These are phyloP conservation scores for Tagetes patula DNA, from an alignment of 129 eudicot species.

Conservation along the genomic window DNA sequence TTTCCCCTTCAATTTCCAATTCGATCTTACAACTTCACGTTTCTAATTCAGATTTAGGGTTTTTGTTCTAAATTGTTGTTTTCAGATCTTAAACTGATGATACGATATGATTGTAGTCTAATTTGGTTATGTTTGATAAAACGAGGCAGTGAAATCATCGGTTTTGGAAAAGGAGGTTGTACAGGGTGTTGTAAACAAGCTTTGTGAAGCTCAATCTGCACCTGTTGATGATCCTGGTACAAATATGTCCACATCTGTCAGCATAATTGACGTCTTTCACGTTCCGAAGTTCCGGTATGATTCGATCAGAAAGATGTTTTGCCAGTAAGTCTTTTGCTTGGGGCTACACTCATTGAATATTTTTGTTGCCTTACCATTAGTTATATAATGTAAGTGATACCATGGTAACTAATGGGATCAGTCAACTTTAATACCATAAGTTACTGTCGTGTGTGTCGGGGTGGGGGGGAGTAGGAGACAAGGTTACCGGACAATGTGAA, in stretches of 20 bases:
- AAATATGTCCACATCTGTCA: slow-evolving; percentile 42
- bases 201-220: slow-evolving; percentile 50
- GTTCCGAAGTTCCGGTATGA: slow-evolving; percentile 78
- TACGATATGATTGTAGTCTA: neutral
- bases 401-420: neutral
- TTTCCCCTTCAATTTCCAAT: neutral
- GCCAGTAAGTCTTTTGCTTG: slow-evolving; percentile 49
- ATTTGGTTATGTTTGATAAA: neutral
- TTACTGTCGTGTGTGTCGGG: neutral
- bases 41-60: slow-evolving; percentile 10
- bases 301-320: slow-evolving; percentile 61
- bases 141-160: slow-evolving; percentile 77
- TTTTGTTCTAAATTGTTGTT: neutral
- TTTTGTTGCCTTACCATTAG: neutral
- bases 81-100: too few species aligned
- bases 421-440: neutral
- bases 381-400: neutral
- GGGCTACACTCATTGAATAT: neutral
- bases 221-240: slow-evolving; percentile 43
- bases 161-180: slow-evolving; percentile 72
- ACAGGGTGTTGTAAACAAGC: slow-evolving; percentile 45
- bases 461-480: neutral
- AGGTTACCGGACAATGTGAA: neutral
- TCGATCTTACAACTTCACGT: too few species aligned
- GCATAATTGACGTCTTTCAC: slow-evolving; percentile 60